phyloP scores from a whole-genome alignment of 2,329 filamentous ascomycete species.

The Alternaria metachromatica region DNA sequence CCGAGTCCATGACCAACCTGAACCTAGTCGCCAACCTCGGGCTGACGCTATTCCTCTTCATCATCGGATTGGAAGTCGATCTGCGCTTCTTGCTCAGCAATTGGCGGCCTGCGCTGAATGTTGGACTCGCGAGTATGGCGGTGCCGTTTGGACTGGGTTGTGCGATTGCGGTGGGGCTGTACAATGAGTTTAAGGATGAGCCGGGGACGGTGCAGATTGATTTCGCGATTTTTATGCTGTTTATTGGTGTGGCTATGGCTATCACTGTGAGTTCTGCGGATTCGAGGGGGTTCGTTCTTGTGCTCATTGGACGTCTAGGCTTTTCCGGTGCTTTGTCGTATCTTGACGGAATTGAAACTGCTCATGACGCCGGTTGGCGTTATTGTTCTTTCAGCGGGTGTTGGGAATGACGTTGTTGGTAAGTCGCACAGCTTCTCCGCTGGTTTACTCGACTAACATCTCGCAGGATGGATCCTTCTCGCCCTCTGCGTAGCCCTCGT shows the following conservation, averaged over 20 bases:
- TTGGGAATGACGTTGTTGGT: slow-evolving; percentile 86
- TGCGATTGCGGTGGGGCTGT: slow-evolving; percentile 81
- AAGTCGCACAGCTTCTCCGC: slow-evolving; percentile 8
- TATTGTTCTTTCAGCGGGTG: slow-evolving; percentile 86
- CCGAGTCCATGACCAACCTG: slow-evolving; percentile 74
- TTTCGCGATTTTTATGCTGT: slow-evolving; percentile 72
- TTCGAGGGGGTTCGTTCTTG: slow-evolving; percentile 9
- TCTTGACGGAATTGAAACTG: slow-evolving; percentile 88
- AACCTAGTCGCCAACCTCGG: slow-evolving; percentile 83
- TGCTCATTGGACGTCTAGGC: slow-evolving; percentile 51
- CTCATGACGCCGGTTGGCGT: slow-evolving; percentile 83
- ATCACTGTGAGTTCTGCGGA: slow-evolving; percentile 71
- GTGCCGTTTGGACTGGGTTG: slow-evolving; percentile 83
- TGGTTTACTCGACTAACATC: slow-evolving; percentile 6
- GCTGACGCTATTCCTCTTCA: slow-evolving; percentile 82
- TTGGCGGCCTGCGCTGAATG: slow-evolving; percentile 79
- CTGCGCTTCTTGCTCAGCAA: slow-evolving; percentile 78
- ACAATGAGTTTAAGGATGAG: slow-evolving; percentile 71
- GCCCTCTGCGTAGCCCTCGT: slow-evolving; percentile 92
- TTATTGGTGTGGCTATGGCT: slow-evolving; percentile 90
- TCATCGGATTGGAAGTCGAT: slow-evolving; percentile 88
- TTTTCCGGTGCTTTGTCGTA: slow-evolving; percentile 91
- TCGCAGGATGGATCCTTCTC: slow-evolving; percentile 80
- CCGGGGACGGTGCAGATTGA: slow-evolving; percentile 62
- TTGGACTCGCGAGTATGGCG: slow-evolving; percentile 79